Percentiles rank a stretch among this genome's conserved stretches.
Evolutionary conservation across 2,329 filamentous ascomycete species (phyloP).

Genomic region (Ophiostoma fasciatum): DNA sequence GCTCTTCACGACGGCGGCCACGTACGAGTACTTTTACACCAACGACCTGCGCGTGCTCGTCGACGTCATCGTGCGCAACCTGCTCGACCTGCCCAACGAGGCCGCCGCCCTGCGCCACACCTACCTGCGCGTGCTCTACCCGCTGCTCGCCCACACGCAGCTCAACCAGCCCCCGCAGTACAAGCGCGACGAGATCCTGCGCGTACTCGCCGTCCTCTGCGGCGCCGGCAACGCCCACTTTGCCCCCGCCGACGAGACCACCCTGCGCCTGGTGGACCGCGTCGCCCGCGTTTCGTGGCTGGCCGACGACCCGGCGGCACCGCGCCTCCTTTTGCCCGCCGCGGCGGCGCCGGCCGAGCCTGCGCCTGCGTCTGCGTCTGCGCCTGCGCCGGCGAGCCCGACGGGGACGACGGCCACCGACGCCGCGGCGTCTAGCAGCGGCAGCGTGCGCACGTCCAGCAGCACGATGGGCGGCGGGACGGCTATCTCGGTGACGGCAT

Average conservation of each 20-base stretch:
- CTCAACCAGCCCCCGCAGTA: constrained; percentile 77
- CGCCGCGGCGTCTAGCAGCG: constrained; percentile 1
- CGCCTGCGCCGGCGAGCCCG: too few relatives aligned
- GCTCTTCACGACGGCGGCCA: constrained; percentile 80
- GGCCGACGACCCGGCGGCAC: constrained; percentile 22
- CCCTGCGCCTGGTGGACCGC: constrained; percentile 60
- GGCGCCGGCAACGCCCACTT: constrained; percentile 58
- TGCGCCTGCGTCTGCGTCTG: too few relatives aligned
- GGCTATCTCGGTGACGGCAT: not conserved
- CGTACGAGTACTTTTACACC: constrained; percentile 97
- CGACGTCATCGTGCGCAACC: constrained; percentile 89
- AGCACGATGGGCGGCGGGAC: not conserved
- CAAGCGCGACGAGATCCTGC: constrained; percentile 73
- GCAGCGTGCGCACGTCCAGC: not conserved
- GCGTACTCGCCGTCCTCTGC: constrained; percentile 57
- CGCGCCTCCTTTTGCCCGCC: too few relatives aligned
- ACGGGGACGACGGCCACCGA: constrained; percentile 5
- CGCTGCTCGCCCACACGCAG: constrained; percentile 81
- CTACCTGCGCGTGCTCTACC: constrained; percentile 84
- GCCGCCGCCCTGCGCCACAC: constrained; percentile 68
- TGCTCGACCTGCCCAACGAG: constrained; percentile 89
- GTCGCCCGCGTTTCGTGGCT: constrained; percentile 56
- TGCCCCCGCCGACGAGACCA: constrained; percentile 67
- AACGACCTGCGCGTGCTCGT: constrained; percentile 90
- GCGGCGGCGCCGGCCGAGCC: too few relatives aligned